phyloP scores from a whole-genome alignment of 1,284 basidiomycete genomes.

The Hortiboletus rubellus region DNA sequence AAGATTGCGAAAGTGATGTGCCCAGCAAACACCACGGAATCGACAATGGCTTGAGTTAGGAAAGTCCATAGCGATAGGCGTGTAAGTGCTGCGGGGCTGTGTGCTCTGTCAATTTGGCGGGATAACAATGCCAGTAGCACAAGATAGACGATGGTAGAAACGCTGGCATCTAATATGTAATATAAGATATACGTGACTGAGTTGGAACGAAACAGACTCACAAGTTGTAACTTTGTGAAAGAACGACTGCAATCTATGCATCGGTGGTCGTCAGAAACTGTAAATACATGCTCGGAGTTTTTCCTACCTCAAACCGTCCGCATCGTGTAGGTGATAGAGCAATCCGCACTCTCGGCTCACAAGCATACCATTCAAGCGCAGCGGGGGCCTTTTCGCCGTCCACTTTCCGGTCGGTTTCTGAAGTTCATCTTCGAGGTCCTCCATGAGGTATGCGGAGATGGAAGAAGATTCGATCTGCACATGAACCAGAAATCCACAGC shows the following conservation, averaged over 20 bases:
- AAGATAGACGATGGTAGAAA: slow-evolving; percentile 68
- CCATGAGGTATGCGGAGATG: slow-evolving; percentile 55
- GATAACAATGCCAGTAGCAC: slow-evolving; percentile 65
- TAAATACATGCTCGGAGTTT: not conserved
- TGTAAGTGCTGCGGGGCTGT: slow-evolving; percentile 77
- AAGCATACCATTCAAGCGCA: slow-evolving; percentile 62
- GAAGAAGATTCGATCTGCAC: slow-evolving; percentile 57
- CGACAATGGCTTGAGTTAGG: slow-evolving; percentile 72
- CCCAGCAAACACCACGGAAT: slow-evolving; percentile 80
- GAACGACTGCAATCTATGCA: slow-evolving; percentile 57
- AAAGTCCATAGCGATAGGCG: slow-evolving; percentile 83
- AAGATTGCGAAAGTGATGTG: slow-evolving; percentile 85
- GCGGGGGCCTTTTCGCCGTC: slow-evolving; percentile 54
- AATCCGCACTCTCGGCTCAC: slow-evolving; percentile 80
- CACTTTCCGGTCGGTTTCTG: slow-evolving; percentile 69
- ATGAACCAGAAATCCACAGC: slow-evolving; percentile 65
- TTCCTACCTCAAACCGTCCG: slow-evolving; percentile 64
- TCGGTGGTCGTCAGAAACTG: slow-evolving; percentile 1
- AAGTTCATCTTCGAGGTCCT: slow-evolving; percentile 69
- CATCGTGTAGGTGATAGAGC: slow-evolving; percentile 62
- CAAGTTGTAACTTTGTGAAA: slow-evolving; percentile 82
- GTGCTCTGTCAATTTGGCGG: slow-evolving; percentile 70
- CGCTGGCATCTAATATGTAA: slow-evolving; percentile 62
- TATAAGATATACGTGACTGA: slow-evolving; percentile 1
- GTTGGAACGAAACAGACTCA: slow-evolving; percentile 38